Conservation (phyloP, 176 grass and related monocot species). For the Oryza meyeriana region DNA sequence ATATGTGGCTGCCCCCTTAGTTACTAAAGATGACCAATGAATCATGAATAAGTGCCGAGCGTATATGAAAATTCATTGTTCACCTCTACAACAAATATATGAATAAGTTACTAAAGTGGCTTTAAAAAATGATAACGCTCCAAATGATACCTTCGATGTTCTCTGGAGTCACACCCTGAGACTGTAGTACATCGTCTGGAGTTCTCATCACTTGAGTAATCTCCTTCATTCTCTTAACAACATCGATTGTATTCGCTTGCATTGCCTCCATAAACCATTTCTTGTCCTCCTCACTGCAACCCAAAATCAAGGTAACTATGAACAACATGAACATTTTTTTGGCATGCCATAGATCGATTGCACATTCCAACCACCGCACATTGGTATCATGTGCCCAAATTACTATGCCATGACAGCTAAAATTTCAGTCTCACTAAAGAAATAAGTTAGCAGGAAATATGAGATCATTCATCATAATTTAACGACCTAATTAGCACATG, state of each 20-base stretch:
- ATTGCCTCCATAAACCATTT: conserved; percentile 97
- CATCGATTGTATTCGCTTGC: conserved; percentile 72
- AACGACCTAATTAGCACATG: not conserved
- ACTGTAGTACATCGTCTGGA: conserved; percentile 67
- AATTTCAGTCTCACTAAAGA: not conserved
- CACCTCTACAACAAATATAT: not conserved
- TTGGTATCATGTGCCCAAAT: not conserved
- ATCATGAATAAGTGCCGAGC: not conserved
- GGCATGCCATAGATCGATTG: not conserved
- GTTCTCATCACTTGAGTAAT: conserved; percentile 90
- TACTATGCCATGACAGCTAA: not conserved
- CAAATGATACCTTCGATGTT: conserved; percentile 64
- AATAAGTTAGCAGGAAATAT: not conserved
- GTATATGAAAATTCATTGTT: not conserved
- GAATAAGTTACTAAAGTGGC: too few relatives aligned
- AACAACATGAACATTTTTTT: not conserved
- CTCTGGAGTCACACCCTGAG: conserved; percentile 62
- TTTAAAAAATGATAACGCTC: not conserved
- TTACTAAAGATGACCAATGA: not conserved
- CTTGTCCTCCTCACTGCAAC: conserved; percentile 70
- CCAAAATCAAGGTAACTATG: not conserved
- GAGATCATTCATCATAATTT: not conserved
- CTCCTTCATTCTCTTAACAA: conserved; percentile 87
- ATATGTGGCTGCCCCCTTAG: not conserved
- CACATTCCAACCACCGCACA: not conserved